Conservation (phyloP, 441 rosid genomes). For the Syzygium syzygioides region DNA sequence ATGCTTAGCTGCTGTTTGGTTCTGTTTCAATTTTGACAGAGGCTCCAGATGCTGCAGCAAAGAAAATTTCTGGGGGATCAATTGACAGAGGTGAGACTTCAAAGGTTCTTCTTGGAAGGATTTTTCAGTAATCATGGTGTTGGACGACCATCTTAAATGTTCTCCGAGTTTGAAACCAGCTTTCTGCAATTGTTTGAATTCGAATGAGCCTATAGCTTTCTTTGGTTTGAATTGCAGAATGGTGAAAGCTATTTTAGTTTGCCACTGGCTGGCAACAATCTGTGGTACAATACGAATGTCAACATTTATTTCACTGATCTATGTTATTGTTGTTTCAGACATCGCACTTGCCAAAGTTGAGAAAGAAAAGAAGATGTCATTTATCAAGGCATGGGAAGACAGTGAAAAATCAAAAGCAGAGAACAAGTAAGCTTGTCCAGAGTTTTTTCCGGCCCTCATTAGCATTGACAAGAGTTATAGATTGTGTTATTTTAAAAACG, state of each 20-base stretch:
- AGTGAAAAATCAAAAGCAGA: conserved; percentile 75
- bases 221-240: neutral
- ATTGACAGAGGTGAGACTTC: conserved; percentile 53
- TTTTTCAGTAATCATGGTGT: neutral
- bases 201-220: neutral
- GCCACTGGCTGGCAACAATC: neutral
- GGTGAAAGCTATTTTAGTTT: neutral
- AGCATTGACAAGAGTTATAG: neutral
- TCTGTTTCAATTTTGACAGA: conserved; percentile 30
- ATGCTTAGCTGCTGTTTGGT: neutral
- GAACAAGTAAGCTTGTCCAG: conserved; percentile 47
- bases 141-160: neutral
- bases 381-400: conserved; percentile 89
- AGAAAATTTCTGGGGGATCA: conserved; percentile 59
- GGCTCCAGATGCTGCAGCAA: conserved; percentile 34
- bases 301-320: neutral
- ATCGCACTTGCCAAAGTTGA: conserved; percentile 70
- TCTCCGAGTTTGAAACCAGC: neutral
- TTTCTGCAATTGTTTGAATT: neutral
- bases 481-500: neutral
- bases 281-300: neutral
- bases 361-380: conserved; percentile 53
- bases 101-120: neutral
- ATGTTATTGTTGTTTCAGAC: conserved; percentile 30
- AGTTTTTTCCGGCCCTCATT: neutral